phyloP scores from a whole-genome alignment of 2,329 filamentous ascomycete genomes.

The Claviceps pazoutovae region DNA sequence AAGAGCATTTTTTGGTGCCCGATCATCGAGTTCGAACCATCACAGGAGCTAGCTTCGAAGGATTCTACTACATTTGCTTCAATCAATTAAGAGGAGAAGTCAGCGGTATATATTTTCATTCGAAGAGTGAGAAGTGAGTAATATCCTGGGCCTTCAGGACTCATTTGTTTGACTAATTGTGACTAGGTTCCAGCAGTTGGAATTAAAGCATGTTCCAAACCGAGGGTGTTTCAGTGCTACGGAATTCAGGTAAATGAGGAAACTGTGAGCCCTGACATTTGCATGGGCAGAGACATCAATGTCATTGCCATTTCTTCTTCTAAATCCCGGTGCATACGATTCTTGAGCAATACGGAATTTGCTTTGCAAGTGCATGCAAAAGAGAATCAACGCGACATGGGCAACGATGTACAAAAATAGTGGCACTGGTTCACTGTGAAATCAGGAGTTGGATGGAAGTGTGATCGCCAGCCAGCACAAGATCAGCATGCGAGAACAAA shows the following conservation, averaged over 20 bases:
- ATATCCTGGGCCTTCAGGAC: background rate
- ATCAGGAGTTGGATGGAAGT: background rate
- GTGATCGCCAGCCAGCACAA: background rate
- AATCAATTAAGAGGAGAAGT: constrained; percentile 80
- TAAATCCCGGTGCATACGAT: background rate
- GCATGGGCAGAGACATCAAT: background rate
- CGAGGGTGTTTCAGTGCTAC: constrained; percentile 70
- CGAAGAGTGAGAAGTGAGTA: constrained; percentile 89
- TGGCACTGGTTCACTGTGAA: background rate
- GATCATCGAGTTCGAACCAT: constrained; percentile 88
- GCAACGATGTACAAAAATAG: background rate
- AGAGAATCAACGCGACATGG: background rate
- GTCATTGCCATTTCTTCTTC: background rate
- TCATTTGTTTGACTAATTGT: constrained; percentile 1
- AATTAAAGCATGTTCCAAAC: constrained; percentile 78
- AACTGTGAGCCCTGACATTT: background rate
- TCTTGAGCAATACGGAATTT: background rate
- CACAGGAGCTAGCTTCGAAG: constrained; percentile 88
- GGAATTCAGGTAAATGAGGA: constrained; percentile 49
- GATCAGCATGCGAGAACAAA: background rate
- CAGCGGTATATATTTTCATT: constrained; percentile 93
- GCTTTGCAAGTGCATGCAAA: background rate
- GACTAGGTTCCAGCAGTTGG: constrained; percentile 75
- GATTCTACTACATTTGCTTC: constrained; percentile 98
- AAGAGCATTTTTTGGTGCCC: constrained; percentile 92